Percentiles rank a stretch among this genome's conserved stretches.
phyloP scores from a whole-genome alignment of 768 basidiomycete species.

The Trametes meyenii region DNA sequence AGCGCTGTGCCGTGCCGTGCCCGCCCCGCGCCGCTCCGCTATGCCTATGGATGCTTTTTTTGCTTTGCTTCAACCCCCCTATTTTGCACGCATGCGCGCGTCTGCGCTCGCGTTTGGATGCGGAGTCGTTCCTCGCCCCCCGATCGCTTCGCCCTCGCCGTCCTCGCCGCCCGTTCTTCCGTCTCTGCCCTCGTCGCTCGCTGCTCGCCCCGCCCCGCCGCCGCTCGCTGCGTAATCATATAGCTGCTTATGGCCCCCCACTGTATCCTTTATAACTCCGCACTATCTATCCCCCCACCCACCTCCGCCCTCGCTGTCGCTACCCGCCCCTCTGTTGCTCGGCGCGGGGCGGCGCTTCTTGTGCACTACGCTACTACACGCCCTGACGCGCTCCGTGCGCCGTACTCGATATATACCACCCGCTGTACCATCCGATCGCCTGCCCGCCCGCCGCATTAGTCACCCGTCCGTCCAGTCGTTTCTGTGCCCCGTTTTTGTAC shows the following conservation, averaged over 20 bases:
- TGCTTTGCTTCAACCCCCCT: too few relatives aligned
- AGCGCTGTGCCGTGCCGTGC: neutral
- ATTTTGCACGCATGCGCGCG: too few relatives aligned
- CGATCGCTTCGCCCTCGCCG: too few relatives aligned
- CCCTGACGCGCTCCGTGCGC: neutral
- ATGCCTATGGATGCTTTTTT: neutral
- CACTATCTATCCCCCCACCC: too few relatives aligned
- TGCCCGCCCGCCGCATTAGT: neutral
- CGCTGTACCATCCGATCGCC: conserved; percentile 11
- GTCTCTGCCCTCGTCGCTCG: neutral
- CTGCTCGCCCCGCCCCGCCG: neutral
- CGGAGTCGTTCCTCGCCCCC: too few relatives aligned
- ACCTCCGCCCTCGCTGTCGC: conserved; percentile 4
- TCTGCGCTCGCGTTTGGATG: conserved; percentile 3
- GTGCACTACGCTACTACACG: conserved; percentile 16
- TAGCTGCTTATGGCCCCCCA: conserved; percentile 17
- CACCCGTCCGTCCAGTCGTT: conserved; percentile 13
- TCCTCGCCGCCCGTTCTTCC: too few relatives aligned
- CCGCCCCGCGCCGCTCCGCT: neutral
- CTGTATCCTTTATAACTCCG: conserved; percentile 9
- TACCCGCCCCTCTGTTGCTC: conserved; percentile 10
- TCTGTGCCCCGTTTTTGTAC: conserved; percentile 9
- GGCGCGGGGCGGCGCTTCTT: conserved; percentile 9
- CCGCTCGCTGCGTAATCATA: neutral
- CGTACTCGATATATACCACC: conserved; percentile 13